Conservation (phyloP, 768 basidiomycete genomes). For the Psilocybe cyanescens region DNA sequence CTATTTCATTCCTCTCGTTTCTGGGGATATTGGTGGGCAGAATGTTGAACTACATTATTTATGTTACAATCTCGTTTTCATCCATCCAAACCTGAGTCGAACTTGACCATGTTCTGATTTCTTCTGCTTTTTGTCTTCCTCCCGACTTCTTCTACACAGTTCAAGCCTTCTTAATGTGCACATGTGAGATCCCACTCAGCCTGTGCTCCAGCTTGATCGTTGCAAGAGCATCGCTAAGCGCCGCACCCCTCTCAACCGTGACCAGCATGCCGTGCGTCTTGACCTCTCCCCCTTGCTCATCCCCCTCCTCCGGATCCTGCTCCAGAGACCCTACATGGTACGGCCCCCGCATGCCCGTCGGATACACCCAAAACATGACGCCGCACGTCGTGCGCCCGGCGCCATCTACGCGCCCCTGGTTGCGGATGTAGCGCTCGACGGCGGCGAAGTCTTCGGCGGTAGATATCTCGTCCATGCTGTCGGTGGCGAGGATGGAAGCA, state of each 20-base stretch:
- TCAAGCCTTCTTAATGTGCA: constrained; percentile 9
- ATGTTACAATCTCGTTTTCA: no score
- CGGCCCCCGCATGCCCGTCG: constrained; percentile 16
- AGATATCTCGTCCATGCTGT: constrained; percentile 18
- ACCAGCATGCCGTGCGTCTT: constrained; percentile 10
- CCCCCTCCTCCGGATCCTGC: background rate
- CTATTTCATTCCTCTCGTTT: no score
- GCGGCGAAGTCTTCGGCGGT: constrained; percentile 11
- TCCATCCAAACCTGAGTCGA: no score
- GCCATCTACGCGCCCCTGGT: constrained; percentile 4
- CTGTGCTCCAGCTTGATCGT: background rate
- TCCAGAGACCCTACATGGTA: constrained; percentile 2
- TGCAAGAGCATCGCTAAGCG: background rate
- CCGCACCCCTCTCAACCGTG: constrained; percentile 4
- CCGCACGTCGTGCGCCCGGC: constrained; percentile 2
- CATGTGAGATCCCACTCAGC: constrained; percentile 9
- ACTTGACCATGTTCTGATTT: background rate
- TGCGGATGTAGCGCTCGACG: constrained; percentile 14
- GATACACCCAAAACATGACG: constrained; percentile 16
- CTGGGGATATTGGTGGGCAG: no score
- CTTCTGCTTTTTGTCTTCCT: background rate
- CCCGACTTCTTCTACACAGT: background rate
- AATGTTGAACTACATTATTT: no score
- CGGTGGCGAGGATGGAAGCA: constrained; percentile 15
- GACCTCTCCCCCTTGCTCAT: background rate